Percentiles rank a stretch among this genome's conserved stretches.
These are phyloP conservation scores for Plasmodium berghei DNA, from an alignment of 169 alveolate genomes.

Conservation along the genomic window DNA sequence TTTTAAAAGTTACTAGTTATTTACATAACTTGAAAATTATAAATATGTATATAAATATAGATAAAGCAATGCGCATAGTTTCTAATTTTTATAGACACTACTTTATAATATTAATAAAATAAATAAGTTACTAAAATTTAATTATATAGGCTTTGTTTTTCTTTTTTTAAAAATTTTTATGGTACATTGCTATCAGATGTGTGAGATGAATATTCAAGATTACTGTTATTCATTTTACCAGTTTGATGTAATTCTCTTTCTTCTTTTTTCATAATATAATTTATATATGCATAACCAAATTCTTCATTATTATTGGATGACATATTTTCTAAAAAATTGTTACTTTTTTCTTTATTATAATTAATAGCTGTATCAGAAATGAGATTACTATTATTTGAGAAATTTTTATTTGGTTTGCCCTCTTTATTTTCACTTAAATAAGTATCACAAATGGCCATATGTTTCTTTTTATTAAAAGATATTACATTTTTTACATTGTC, in stretches of 20 bases:
- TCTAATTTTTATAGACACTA: no score
- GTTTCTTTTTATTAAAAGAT: conserved; percentile 33
- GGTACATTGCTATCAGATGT: conserved; percentile 58
- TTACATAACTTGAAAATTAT: no score
- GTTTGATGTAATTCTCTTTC: conserved; percentile 44
- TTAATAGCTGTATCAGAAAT: neutral
- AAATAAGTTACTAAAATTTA: no score
- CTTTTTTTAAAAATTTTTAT: neutral
- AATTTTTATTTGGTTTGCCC: neutral
- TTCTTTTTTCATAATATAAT: conserved; percentile 55
- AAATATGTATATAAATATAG: no score
- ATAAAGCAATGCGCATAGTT: no score
- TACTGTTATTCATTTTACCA: conserved; percentile 38
- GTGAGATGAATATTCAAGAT: conserved; percentile 63
- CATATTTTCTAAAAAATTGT: neutral
- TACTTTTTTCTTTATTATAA: conserved; percentile 2
- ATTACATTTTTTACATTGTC: conserved; percentile 55
- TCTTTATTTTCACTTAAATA: conserved; percentile 4
- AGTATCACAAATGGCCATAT: neutral
- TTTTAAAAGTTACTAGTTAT: no score
- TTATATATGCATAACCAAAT: conserved; percentile 43
- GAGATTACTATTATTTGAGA: neutral
- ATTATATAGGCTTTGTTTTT: no score
- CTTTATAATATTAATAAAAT: no score
- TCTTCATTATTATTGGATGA: conserved; percentile 60